Base-by-base conservation (phyloP, 495 filamentous ascomycete species). In the Hypoxylon subgilvum region DNA sequence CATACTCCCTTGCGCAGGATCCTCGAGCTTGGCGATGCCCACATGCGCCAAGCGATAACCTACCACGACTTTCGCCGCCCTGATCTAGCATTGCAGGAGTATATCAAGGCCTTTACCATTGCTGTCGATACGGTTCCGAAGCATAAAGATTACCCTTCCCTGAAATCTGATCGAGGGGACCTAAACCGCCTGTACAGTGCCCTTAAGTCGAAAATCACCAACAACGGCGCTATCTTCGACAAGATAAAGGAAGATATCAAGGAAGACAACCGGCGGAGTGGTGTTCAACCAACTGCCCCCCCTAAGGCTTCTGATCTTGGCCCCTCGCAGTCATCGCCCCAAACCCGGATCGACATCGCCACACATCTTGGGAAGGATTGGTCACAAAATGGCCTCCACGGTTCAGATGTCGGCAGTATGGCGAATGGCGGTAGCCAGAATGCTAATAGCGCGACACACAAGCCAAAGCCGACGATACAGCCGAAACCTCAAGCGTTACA, bases 31-130 rank as follows among this genome's bases (percentile, higher is more conserved):
- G 84, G 79, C 41, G 81, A 86, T 43, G 45, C 57, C 2, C 73
- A 70, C 25, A 71, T 83, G 30, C 74, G 72, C 34, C 76, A 81
- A 66, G 83, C 84, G 9, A 77, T 75, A 18, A 79, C 78, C 9
- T 69, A 70, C 32, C 67, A 79, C 38, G 76, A 82, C 27, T 84
- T 86, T 61, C 67, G 71, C 9, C 69, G 77, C n/a, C 76, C 74
- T 4, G 80, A 82, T 47, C 30, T 79, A 16, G 81, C 79, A 6
- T 65, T 83, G 6, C 73, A 76, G 19, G 89, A 96, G 39, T 97
- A 89, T 71, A 79, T 97, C 43, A 83, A 86, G 32, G 87, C 92
- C 18, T 89, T 80, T 36, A 86, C 89, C 39, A 86, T 97, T 52
- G 79, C 88, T 27, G 78, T 89, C 17, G 81, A 92, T 31, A 75